Percentiles rank a stretch among this genome's conserved stretches.
These are phyloP conservation scores for Naganishia cerealis DNA, from an alignment of 1,284 basidiomycete genomes.

Conservation along the genomic window DNA sequence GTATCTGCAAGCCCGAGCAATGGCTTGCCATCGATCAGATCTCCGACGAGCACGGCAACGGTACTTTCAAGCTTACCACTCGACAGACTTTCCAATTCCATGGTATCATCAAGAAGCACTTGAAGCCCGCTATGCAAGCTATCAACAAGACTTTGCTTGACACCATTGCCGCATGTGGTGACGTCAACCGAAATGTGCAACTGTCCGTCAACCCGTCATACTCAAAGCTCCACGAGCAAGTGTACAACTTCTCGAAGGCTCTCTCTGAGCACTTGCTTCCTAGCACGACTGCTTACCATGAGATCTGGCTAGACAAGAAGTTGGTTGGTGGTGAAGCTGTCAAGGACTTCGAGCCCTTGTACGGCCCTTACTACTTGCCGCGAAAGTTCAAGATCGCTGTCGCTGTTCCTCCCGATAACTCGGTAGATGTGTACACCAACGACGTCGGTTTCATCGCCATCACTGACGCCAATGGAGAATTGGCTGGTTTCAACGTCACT, in stretches of 20 bases:
- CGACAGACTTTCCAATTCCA: conserved; percentile 99
- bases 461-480: conserved; percentile 67
- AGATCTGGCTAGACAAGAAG: conserved; percentile 98
- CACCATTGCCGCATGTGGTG: conserved; percentile 96
- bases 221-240: conserved; percentile 79
- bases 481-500: conserved; percentile 85
- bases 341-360: conserved; percentile 92
- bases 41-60: conserved; percentile 88
- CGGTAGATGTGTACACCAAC: conserved; percentile 93
- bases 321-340: conserved; percentile 84
- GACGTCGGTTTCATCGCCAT: conserved; percentile 95
- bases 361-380: conserved; percentile 95
- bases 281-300: conserved; percentile 90
- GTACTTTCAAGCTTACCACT: conserved; percentile 96
- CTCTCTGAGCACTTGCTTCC: conserved; percentile 87
- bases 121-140: conserved; percentile 94
- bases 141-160: conserved; percentile 91
- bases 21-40: conserved; percentile 96
- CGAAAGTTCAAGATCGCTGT: conserved; percentile 99
- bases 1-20: conserved; percentile 86
- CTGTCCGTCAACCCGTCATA: conserved; percentile 87
- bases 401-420: conserved; percentile 93
- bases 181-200: conserved; percentile 90
- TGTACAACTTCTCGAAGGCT: conserved; percentile 80
- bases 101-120: conserved; percentile 90